Percentiles rank a stretch among this genome's conserved stretches.
These are phyloP conservation scores for Magnaporthiopsis rhizophila DNA, from an alignment of 2,329 filamentous ascomycete species.

Conservation along the genomic window DNA sequence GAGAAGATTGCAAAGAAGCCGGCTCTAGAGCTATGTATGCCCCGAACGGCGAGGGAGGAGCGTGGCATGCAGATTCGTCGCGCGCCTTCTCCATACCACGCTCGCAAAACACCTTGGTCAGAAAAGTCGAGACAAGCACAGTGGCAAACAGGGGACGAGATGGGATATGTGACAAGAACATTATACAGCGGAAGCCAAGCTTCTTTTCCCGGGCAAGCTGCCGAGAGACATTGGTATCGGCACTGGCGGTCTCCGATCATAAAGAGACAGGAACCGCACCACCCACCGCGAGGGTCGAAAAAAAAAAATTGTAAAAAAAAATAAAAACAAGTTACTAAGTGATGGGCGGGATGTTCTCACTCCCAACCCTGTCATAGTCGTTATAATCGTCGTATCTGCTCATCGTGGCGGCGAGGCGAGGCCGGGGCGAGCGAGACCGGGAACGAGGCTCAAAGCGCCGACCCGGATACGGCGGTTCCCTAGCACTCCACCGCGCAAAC, in stretches of 20 bases:
- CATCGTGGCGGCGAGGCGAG: not conserved
- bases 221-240: not conserved
- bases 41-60: too few species aligned
- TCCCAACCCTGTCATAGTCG: not conserved
- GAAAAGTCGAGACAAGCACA: not conserved
- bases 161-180: not conserved
- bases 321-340: not conserved
- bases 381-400: not conserved
- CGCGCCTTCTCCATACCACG: too few species aligned
- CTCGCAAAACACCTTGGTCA: not conserved
- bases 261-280: too few species aligned
- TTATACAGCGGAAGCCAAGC: not conserved
- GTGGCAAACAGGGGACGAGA: not conserved
- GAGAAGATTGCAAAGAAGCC: not conserved
- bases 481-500: conserved; percentile 16
- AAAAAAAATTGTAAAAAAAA: not conserved
- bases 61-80: not conserved
- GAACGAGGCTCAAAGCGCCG: not conserved
- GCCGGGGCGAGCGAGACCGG: not conserved
- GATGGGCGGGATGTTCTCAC: not conserved
- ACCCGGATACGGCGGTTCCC: not conserved
- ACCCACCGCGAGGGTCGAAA: not conserved
- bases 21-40: not conserved
- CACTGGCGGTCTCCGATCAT: not conserved
- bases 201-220: not conserved